Evolutionary conservation across 2,329 filamentous ascomycete genomes (phyloP).

Genomic region (Anthostomella pinea): DNA sequence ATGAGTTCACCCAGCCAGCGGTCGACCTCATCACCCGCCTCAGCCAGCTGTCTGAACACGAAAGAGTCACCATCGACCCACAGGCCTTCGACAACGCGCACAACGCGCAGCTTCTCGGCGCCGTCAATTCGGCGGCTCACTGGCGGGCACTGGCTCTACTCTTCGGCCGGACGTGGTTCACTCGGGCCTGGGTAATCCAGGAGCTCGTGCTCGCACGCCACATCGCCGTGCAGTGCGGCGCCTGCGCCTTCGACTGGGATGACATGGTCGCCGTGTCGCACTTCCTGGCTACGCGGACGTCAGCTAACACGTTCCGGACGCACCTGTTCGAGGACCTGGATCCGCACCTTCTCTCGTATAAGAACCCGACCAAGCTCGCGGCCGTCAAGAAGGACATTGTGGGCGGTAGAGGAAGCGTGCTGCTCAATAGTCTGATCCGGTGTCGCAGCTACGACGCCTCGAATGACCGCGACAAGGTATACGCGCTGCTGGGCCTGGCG

Average conservation of each 20-base stretch:
- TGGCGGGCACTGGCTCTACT: conserved; percentile 15
- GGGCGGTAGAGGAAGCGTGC: not conserved
- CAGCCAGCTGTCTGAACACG: not conserved
- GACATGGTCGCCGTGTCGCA: conserved; percentile 13
- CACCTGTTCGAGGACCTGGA: conserved; percentile 5
- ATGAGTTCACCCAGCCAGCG: conserved; percentile 14
- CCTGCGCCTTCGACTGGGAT: conserved; percentile 12
- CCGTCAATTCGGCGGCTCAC: conserved; percentile 5
- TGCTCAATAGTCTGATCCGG: conserved; percentile 18
- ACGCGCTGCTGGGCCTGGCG: conserved; percentile 16
- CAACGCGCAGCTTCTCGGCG: not conserved
- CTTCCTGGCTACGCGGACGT: conserved; percentile 10
- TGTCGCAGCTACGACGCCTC: conserved; percentile 19
- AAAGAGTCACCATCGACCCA: not conserved
- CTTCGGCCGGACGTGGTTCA: conserved; percentile 19
- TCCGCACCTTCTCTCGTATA: conserved; percentile 13
- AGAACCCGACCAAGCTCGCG: conserved; percentile 17
- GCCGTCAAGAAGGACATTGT: conserved; percentile 11
- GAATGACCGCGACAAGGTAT: conserved; percentile 17
- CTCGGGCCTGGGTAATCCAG: conserved; percentile 21
- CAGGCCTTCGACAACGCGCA: not conserved
- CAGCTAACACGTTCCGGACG: conserved; percentile 11
- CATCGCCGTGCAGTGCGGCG: conserved; percentile 15
- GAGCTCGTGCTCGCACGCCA: conserved; percentile 15
- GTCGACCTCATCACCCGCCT: conserved; percentile 1